Conservation (phyloP, 2,329 filamentous ascomycete genomes). For the Golovinomyces cichoracearum region DNA sequence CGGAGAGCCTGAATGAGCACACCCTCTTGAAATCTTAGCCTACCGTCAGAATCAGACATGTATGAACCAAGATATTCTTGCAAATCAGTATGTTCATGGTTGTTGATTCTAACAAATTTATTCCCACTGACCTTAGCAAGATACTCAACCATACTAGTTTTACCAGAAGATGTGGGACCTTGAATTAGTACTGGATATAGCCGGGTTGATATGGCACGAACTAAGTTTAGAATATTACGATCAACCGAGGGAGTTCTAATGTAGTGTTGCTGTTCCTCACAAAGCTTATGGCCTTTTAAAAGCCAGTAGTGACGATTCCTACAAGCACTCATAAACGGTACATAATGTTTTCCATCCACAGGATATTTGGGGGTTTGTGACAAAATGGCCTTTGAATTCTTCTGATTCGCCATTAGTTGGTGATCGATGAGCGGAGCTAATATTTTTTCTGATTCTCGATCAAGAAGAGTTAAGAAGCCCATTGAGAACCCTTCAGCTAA, state of each 20-base stretch:
- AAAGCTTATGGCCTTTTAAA: conserved; percentile 40
- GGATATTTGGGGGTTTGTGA: conserved; percentile 56
- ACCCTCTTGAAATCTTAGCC: conserved; percentile 75
- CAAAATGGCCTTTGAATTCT: conserved; percentile 45
- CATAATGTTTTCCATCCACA: conserved; percentile 48
- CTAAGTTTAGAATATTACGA: conserved; percentile 78
- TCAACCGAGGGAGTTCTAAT: conserved; percentile 93
- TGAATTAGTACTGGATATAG: conserved; percentile 87
- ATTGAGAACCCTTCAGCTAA: conserved; percentile 92
- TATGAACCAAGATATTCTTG: conserved; percentile 96
- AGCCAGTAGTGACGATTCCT: conserved; percentile 66
- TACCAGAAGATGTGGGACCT: conserved; percentile 86
- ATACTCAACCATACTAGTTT: conserved; percentile 99
- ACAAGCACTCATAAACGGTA: conserved; percentile 44
- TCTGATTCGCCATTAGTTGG: conserved; percentile 46
- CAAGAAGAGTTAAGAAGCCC: conserved; percentile 81
- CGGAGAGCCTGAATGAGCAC: conserved; percentile 76
- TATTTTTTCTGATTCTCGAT: conserved; percentile 53
- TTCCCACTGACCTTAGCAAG: conserved; percentile 91
- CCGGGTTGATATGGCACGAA: conserved; percentile 73
- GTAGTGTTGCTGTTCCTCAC: conserved; percentile 60
- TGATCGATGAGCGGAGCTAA: conserved; percentile 58
- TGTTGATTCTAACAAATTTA: conserved; percentile 95
- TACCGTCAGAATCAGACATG: conserved; percentile 60
- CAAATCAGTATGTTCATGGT: conserved; percentile 93